These are phyloP conservation scores for Colletotrichum coccodes DNA, from an alignment of 2,329 filamentous ascomycete species.

Conservation along the genomic window DNA sequence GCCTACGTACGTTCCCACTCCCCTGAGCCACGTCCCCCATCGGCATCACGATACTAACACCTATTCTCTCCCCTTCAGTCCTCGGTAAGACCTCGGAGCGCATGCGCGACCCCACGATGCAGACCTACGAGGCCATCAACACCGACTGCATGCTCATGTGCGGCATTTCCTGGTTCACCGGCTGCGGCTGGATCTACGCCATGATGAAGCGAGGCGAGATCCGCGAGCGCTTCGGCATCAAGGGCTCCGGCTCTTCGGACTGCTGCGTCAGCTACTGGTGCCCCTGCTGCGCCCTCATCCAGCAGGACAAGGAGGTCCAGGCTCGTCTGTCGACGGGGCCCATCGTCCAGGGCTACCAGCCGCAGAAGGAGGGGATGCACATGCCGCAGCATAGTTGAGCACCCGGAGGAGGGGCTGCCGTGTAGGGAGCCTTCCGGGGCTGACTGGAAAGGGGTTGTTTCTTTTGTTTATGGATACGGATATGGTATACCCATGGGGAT, in stretches of 20 bases:
- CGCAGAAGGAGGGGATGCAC: constrained; percentile 49
- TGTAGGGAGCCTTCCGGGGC: background rate
- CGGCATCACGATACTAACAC: background rate
- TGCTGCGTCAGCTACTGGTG: constrained; percentile 66
- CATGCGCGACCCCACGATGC: constrained; percentile 54
- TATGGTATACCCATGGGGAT: constrained; percentile 23
- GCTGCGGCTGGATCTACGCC: constrained; percentile 57
- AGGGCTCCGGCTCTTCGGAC: constrained; percentile 58
- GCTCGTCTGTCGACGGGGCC: constrained; percentile 38
- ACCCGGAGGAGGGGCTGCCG: background rate
- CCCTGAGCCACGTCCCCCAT: background rate
- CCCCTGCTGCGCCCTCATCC: constrained; percentile 65
- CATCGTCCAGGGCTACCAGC: constrained; percentile 47
- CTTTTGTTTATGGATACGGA: background rate
- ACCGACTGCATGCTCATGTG: constrained; percentile 53
- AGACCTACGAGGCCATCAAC: constrained; percentile 51
- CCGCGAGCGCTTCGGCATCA: constrained; percentile 62
- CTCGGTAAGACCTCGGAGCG: constrained; percentile 56
- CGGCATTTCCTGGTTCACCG: constrained; percentile 49
- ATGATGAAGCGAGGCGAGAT: constrained; percentile 65
- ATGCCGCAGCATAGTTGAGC: constrained; percentile 40
- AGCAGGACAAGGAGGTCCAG: constrained; percentile 66
- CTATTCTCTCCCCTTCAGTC: constrained; percentile 41
- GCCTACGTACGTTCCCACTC: constrained; percentile 49
- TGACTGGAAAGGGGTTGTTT: background rate